These are phyloP conservation scores for Hyaloperonospora arabidopsidis DNA, from an alignment of 352 stramenopile genomes.

Conservation along the genomic window DNA sequence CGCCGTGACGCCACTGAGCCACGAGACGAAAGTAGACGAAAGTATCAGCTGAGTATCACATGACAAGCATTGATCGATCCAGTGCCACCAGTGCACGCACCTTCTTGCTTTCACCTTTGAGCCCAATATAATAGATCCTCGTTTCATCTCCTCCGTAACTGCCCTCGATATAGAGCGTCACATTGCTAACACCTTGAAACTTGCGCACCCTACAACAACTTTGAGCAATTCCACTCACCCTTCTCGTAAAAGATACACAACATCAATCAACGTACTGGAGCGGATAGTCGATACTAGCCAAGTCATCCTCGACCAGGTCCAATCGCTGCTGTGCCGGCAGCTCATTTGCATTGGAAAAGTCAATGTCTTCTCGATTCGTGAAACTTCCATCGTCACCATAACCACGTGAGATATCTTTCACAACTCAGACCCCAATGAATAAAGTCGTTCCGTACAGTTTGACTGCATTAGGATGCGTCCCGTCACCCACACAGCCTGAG, in stretches of 20 bases:
- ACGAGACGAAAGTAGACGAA: slow-evolving; percentile 13
- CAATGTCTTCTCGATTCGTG: slow-evolving; percentile 78
- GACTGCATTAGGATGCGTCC: slow-evolving; percentile 68
- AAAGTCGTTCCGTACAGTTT: slow-evolving; percentile 49
- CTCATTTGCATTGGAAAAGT: slow-evolving; percentile 77
- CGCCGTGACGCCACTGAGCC: slow-evolving; percentile 67
- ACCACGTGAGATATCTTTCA: slow-evolving; percentile 1
- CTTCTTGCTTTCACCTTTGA: slow-evolving; percentile 85
- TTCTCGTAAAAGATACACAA: neutral
- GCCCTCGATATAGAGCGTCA: slow-evolving; percentile 75
- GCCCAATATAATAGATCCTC: slow-evolving; percentile 79
- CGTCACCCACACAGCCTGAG: slow-evolving; percentile 58
- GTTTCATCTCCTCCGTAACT: slow-evolving; percentile 67
- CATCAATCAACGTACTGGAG: slow-evolving; percentile 33
- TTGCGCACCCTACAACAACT: slow-evolving; percentile 56
- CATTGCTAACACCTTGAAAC: slow-evolving; percentile 77
- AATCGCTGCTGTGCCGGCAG: slow-evolving; percentile 67
- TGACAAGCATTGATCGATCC: slow-evolving; percentile 3
- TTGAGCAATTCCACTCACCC: neutral
- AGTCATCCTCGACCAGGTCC: slow-evolving; percentile 65
- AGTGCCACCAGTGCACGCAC: slow-evolving; percentile 17
- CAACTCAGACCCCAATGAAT: neutral
- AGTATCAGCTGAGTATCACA: slow-evolving; percentile 8
- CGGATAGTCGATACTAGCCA: slow-evolving; percentile 63
- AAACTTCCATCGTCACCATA: slow-evolving; percentile 32